A percentile compares a stretch with the other conserved stretches of the same genome.
Evolutionary conservation across 2,329 filamentous ascomycete genomes (phyloP).

Genomic region (Pseudomassariella vexata): DNA sequence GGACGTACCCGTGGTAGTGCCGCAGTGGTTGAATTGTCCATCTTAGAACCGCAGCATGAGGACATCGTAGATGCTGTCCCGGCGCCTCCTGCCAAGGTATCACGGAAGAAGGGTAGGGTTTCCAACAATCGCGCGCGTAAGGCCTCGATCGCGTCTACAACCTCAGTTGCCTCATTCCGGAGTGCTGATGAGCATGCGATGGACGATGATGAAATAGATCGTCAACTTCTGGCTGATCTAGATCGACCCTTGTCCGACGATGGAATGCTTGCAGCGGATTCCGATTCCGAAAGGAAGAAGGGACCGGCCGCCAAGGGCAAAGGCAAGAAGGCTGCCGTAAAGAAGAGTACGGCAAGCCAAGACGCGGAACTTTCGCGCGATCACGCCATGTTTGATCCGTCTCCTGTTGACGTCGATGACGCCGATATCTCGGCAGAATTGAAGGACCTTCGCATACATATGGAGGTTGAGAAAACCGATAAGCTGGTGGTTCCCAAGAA

Average conservation of each 20-base stretch:
- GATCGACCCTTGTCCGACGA: slow-evolving; percentile 50
- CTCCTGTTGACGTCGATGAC: slow-evolving; percentile 38
- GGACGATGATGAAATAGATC: slow-evolving; percentile 61
- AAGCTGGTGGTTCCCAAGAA: slow-evolving; percentile 46
- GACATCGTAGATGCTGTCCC: slow-evolving; percentile 30
- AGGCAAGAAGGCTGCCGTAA: slow-evolving; percentile 19
- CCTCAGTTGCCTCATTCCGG: slow-evolving; percentile 30
- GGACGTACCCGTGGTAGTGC: slow-evolving; percentile 48
- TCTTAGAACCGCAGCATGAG: slow-evolving; percentile 31
- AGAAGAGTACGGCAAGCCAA: slow-evolving; percentile 19
- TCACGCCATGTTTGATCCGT: slow-evolving; percentile 49
- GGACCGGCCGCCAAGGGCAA: slow-evolving; percentile 24
- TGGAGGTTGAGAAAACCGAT: slow-evolving; percentile 34
- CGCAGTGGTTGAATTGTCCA: slow-evolving; percentile 32
- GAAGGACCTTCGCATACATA: slow-evolving; percentile 41
- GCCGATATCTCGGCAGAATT: slow-evolving; percentile 46
- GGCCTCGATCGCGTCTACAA: slow-evolving; percentile 42
- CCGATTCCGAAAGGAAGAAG: slow-evolving; percentile 37
- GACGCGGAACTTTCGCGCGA: slow-evolving; percentile 24
- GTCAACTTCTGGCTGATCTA: slow-evolving; percentile 59
- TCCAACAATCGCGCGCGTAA: slow-evolving; percentile 41
- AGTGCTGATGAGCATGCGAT: slow-evolving; percentile 36
- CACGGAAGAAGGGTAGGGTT: slow-evolving; percentile 38
- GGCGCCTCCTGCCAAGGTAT: slow-evolving; percentile 24
- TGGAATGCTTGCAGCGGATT: slow-evolving; percentile 41